Evolutionary conservation across 495 filamentous ascomycete species (phyloP).

Genomic region (Penicillium angulare): DNA sequence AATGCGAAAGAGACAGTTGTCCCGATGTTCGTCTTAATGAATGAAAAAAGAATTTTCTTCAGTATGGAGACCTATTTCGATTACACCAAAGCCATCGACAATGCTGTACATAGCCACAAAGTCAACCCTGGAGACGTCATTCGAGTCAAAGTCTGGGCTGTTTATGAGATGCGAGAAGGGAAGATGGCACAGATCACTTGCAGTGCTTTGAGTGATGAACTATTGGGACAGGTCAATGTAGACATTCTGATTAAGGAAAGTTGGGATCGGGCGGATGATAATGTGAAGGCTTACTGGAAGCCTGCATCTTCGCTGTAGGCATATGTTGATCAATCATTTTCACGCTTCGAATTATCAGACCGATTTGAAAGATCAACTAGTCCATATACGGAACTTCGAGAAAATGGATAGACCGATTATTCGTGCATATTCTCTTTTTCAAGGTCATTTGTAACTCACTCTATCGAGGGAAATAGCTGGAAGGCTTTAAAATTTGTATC

Average conservation of each 20-base stretch:
- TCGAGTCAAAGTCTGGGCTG: constrained; percentile 9
- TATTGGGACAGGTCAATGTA: constrained; percentile 3
- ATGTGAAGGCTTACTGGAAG: constrained; percentile 1
- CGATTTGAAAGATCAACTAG: no score
- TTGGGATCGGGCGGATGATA: constrained; percentile 5
- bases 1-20: constrained; percentile 2
- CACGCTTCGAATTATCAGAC: no score
- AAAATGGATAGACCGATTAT: no score
- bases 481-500: no score
- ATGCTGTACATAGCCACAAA: constrained; percentile 8
- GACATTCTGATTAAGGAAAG: constrained; percentile 3
- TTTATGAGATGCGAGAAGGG: constrained; percentile 3
- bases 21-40: constrained; percentile 5
- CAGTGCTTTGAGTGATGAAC: constrained; percentile 3
- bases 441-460: no score
- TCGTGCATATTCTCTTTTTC: no score
- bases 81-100: neutral
- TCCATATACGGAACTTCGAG: no score
- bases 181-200: constrained; percentile 6
- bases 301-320: neutral
- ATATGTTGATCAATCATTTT: no score
- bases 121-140: constrained; percentile 5
- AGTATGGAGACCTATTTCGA: constrained; percentile 7
- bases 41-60: constrained; percentile 1
- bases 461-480: no score